These are phyloP conservation scores for Sordariomycetes sp. DNA, from an alignment of 2,329 filamentous ascomycete species.

Conservation along the genomic window DNA sequence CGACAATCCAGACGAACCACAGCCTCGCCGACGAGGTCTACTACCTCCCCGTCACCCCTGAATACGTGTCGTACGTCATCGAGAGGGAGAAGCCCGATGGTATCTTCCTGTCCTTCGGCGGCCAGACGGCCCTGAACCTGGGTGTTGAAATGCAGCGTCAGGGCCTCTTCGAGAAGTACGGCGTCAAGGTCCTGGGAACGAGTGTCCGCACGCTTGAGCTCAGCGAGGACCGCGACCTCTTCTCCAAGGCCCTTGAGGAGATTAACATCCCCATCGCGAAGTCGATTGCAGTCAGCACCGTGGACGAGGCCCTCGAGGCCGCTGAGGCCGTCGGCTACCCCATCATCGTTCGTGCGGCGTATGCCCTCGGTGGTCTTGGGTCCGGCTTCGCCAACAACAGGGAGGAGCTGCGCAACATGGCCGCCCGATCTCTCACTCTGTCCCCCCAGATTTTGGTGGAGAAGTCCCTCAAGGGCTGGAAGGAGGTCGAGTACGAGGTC, in stretches of 20 bases:
- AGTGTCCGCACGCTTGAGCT: constrained; percentile 89
- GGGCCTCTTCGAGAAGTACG: constrained; percentile 90
- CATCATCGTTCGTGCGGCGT: constrained; percentile 94
- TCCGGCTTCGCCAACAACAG: constrained; percentile 92
- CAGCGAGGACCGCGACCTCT: constrained; percentile 79
- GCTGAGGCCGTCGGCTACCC: constrained; percentile 84
- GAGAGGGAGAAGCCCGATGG: constrained; percentile 92
- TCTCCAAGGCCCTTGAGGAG: constrained; percentile 89
- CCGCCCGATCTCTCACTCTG: constrained; percentile 81
- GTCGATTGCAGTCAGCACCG: constrained; percentile 80
- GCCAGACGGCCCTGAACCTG: constrained; percentile 91
- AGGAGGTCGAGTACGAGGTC: constrained; percentile 97
- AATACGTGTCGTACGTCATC: constrained; percentile 96
- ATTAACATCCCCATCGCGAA: constrained; percentile 96
- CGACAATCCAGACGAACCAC: constrained; percentile 96
- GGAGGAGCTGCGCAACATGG: constrained; percentile 88
- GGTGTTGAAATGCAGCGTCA: constrained; percentile 96
- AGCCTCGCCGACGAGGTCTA: constrained; percentile 94
- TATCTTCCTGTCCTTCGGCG: constrained; percentile 94
- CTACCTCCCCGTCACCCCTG: constrained; percentile 92
- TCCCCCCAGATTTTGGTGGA: constrained; percentile 95
- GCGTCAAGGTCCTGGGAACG: constrained; percentile 89
- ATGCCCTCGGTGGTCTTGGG: constrained; percentile 88
- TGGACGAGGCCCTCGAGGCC: constrained; percentile 84
- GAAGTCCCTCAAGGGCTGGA: constrained; percentile 98